Base-by-base conservation (phyloP, 805 yeast species). In the Clavispora asparagi region DNA sequence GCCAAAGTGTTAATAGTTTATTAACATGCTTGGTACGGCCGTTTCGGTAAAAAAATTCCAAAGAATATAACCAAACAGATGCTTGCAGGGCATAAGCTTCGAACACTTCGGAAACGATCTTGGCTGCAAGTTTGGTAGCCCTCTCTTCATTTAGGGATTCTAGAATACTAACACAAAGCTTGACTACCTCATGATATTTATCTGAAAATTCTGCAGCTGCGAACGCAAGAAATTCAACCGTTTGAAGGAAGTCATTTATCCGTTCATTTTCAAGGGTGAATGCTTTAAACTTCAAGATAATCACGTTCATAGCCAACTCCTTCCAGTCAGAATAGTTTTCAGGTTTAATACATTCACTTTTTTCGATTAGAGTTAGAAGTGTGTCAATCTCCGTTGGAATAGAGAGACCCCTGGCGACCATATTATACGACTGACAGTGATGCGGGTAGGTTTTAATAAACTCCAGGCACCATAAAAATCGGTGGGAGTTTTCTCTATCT, bases 51-150 rank as follows among this genome's bases (percentile, higher is more conserved):
- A 41, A 41, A 61, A 76, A 75, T 5, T 67, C 60, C 40, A 63
- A 58, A 6, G 72, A 69, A 41, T 61, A 64, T 2, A 78, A 43
- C 85, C 85, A 81, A 8, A 72, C 62, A 28, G 74, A 79, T 27
- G 69, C 59, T 52, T 78, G 76, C 3, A 53, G 43, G 0, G 56
- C 44, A 43, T 62, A 70, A 1, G 48, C 52, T 3, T 52, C 50
- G 1, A 72, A 45, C 28, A 74, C 43, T 19, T 38, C 38, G 4
- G 55, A 44, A 42, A 68, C 50, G 6, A 58, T 36, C 4, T 44
- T 42, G 23, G 64, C 46, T 0, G 74, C 74, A 14, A 46, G 45
- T 0, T 60, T 68, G 0, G 57, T 13, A 23, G 64, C 62, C 1
- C 58, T 69, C 2, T 32, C 38, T 5, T 39, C 41, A 27, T 10